Conservation (phyloP, 176 grass and related monocot species). For the Phoenix dactylifera region DNA sequence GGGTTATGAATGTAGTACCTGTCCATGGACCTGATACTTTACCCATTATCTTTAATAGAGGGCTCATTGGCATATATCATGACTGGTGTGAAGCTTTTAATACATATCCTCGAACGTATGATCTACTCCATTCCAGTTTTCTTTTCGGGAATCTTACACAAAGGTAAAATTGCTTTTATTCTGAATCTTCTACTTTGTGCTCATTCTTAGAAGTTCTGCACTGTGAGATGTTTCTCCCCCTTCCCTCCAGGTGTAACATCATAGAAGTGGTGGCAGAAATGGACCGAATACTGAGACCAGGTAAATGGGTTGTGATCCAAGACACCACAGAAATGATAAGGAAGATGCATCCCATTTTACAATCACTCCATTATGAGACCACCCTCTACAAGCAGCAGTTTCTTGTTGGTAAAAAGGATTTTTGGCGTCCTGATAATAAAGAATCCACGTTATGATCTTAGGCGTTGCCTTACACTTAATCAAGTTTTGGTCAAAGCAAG, state of each 20-base stretch:
- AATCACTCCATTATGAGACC: conserved; percentile 57
- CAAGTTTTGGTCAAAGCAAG: background rate
- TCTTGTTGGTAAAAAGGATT: conserved; percentile 70
- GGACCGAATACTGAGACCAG: conserved; percentile 78
- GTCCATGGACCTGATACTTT: conserved; percentile 52
- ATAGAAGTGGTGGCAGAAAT: conserved; percentile 62
- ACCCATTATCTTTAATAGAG: conserved; percentile 74
- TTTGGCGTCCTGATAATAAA: conserved; percentile 49
- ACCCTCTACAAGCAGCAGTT: conserved; percentile 44
- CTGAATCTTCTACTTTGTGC: too few species aligned
- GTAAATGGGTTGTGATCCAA: conserved; percentile 71
- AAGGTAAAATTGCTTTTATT: conserved; percentile 31
- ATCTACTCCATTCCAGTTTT: conserved; percentile 73
- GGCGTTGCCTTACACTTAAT: background rate
- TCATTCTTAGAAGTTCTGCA: too few species aligned
- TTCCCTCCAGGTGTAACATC: conserved; percentile 56
- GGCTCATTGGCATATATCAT: conserved; percentile 87
- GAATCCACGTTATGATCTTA: conserved; percentile 11
- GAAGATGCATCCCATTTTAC: conserved; percentile 52
- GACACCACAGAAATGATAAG: conserved; percentile 43
- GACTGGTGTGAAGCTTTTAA: conserved; percentile 96
- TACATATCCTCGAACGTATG: conserved; percentile 89
- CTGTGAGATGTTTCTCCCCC: too few species aligned
- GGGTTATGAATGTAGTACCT: conserved; percentile 93
- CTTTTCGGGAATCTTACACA: conserved; percentile 49